These are phyloP conservation scores for Pilaira anomala DNA, from an alignment of 192 early-diverging fungal genomes.

Conservation along the genomic window DNA sequence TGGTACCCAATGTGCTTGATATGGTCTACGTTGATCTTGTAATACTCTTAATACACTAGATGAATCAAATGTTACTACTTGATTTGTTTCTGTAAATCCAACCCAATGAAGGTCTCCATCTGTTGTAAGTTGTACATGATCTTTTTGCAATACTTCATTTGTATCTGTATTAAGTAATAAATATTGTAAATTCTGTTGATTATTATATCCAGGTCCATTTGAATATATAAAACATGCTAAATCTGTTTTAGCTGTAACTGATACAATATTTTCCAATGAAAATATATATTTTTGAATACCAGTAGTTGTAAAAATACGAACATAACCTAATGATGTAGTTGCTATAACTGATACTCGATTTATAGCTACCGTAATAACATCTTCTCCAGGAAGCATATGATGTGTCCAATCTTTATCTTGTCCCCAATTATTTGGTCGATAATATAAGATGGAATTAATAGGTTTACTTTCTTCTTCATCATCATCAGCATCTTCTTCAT, in stretches of 20 bases:
- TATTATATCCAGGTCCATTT: constrained; percentile 14
- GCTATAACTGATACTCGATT: constrained; percentile 64
- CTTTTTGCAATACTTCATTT: constrained; percentile 52
- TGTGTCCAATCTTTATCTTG: constrained; percentile 76
- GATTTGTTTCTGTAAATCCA: constrained; percentile 78
- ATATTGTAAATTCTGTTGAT: constrained; percentile 59
- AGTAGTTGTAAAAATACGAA: constrained; percentile 75
- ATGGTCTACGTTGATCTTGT: constrained; percentile 60
- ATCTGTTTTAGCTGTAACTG: constrained; percentile 38
- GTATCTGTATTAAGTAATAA: constrained; percentile 58
- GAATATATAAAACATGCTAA: constrained; percentile 27
- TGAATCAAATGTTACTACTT: constrained; percentile 80
- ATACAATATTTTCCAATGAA: constrained; percentile 55
- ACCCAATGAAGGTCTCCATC: constrained; percentile 68
- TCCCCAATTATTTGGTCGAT: constrained; percentile 68
- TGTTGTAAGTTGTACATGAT: constrained; percentile 60
- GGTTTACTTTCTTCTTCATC: neutral
- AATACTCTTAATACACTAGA: constrained; percentile 70
- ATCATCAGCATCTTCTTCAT: constrained; percentile 1
- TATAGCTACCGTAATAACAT: constrained; percentile 65
- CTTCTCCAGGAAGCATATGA: constrained; percentile 65
- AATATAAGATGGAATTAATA: constrained; percentile 63
- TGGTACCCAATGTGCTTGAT: constrained; percentile 78
- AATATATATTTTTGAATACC: constrained; percentile 78
- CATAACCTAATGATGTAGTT: constrained; percentile 68